A percentile compares a stretch with the other conserved stretches of the same genome.
Evolutionary conservation across 2,329 filamentous ascomycete species (phyloP).

Genomic region (Exutisphaerella laricina): DNA sequence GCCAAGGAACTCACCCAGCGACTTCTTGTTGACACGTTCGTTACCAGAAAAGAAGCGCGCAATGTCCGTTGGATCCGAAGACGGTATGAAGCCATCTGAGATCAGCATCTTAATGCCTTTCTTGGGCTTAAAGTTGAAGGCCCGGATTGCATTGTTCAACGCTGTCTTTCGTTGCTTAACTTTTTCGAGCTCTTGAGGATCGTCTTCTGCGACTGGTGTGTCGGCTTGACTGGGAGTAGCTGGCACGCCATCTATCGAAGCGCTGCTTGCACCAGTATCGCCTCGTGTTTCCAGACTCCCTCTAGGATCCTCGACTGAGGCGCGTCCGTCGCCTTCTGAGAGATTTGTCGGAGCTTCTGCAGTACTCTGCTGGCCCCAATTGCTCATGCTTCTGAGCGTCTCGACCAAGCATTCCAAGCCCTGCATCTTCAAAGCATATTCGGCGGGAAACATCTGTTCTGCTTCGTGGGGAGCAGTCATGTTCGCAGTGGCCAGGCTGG

Average conservation of each 20-base stretch:
- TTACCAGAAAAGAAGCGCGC: slow-evolving; percentile 75
- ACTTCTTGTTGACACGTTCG: slow-evolving; percentile 81
- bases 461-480: slow-evolving; percentile 49
- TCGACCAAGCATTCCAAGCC: slow-evolving; percentile 85
- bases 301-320: slow-evolving; percentile 56
- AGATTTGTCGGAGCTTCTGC: slow-evolving; percentile 43
- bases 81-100: slow-evolving; percentile 79
- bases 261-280: slow-evolving; percentile 40
- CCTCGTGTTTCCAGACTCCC: slow-evolving; percentile 68
- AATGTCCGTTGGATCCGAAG: slow-evolving; percentile 72
- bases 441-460: slow-evolving; percentile 71
- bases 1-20: slow-evolving; percentile 89
- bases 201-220: slow-evolving; percentile 62
- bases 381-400: slow-evolving; percentile 80
- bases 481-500: slow-evolving; percentile 73
- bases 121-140: slow-evolving; percentile 98
- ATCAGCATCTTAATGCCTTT: slow-evolving; percentile 80
- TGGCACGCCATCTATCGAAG: slow-evolving; percentile 11
- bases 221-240: slow-evolving; percentile 44
- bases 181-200: slow-evolving; percentile 88
- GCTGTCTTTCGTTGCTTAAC: slow-evolving; percentile 93
- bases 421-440: slow-evolving; percentile 86
- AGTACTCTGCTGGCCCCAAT: slow-evolving; percentile 75
- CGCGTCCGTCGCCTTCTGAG: slow-evolving; percentile 41
- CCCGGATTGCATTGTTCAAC: slow-evolving; percentile 76